These are phyloP conservation scores for Cryphonectria radicalis DNA, from an alignment of 2,329 filamentous ascomycete species.

Conservation along the genomic window DNA sequence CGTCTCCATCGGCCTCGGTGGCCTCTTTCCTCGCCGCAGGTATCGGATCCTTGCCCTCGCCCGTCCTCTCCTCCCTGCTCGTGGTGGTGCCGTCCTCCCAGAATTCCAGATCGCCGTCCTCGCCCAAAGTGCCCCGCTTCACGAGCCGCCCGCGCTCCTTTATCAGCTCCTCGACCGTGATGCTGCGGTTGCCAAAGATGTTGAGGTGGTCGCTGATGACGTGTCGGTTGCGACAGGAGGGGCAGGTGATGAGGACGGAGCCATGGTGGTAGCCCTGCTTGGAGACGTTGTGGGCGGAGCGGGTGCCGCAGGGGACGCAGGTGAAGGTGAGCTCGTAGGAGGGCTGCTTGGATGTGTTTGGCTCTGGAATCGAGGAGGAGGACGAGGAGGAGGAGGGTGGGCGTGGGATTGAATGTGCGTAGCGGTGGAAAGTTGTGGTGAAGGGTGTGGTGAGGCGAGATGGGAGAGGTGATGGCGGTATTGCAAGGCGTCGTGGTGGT, in stretches of 20 bases:
- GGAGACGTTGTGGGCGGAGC: constrained; percentile 83
- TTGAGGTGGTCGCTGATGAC: constrained; percentile 87
- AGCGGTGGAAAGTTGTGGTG: constrained; percentile 28
- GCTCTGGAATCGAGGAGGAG: constrained; percentile 29
- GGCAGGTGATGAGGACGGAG: constrained; percentile 87
- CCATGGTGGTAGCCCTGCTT: constrained; percentile 96
- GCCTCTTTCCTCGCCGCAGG: constrained; percentile 7
- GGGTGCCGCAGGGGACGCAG: constrained; percentile 79
- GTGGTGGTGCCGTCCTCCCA: constrained; percentile 74
- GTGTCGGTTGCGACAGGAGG: constrained; percentile 83
- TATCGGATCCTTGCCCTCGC: constrained; percentile 26
- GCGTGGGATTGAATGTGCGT: constrained; percentile 38
- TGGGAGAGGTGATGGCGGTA: background rate
- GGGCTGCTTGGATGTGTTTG: constrained; percentile 51
- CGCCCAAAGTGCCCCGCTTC: constrained; percentile 71
- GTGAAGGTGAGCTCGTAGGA: constrained; percentile 91
- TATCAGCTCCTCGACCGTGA: constrained; percentile 80
- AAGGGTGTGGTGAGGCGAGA: background rate
- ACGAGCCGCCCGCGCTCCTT: constrained; percentile 74
- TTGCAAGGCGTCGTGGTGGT: too few relatives aligned
- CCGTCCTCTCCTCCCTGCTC: constrained; percentile 32
- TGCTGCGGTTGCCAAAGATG: constrained; percentile 72
- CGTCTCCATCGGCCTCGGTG: constrained; percentile 11
- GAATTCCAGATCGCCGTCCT: constrained; percentile 88
- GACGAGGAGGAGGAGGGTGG: constrained; percentile 27